Evolutionary conservation across 2,329 filamentous ascomycete genomes (phyloP).

Genomic region (Waltergamsia citrina): DNA sequence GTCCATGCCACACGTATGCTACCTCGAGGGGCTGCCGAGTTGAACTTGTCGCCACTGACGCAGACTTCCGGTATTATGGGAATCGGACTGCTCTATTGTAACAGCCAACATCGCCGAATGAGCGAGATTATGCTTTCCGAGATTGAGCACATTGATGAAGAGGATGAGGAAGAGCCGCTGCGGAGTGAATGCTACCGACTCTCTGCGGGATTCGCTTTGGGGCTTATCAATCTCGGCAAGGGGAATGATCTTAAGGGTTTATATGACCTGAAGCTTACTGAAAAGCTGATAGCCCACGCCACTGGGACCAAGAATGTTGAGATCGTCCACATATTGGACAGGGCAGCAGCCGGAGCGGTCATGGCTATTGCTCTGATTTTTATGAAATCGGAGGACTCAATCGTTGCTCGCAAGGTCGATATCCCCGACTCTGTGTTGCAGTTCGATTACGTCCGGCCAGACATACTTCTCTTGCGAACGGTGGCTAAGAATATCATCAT

Average conservation of each 20-base stretch:
- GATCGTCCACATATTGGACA: conserved; percentile 84
- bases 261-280: conserved; percentile 87
- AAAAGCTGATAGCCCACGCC: conserved; percentile 76
- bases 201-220: conserved; percentile 85
- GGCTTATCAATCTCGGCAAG: conserved; percentile 89
- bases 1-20: conserved; percentile 95
- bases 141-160: conserved; percentile 73
- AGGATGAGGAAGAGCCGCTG: conserved; percentile 76
- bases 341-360: conserved; percentile 86
- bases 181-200: conserved; percentile 94
- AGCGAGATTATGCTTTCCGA: conserved; percentile 98
- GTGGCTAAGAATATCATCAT: conserved; percentile 85
- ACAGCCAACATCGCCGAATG: conserved; percentile 95
- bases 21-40: conserved; percentile 81
- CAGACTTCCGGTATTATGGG: conserved; percentile 97
- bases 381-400: conserved; percentile 89
- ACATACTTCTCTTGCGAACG: conserved; percentile 83
- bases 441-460: conserved; percentile 91
- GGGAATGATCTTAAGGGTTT: conserved; percentile 81
- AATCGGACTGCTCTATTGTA: conserved; percentile 86
- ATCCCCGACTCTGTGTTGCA: conserved; percentile 83
- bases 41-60: conserved; percentile 86
- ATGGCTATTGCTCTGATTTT: conserved; percentile 86
- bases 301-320: conserved; percentile 86
- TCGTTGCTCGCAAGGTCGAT: conserved; percentile 84